These are phyloP conservation scores for Calonectria honghensis DNA, from an alignment of 2,329 filamentous ascomycete species.

Conservation along the genomic window DNA sequence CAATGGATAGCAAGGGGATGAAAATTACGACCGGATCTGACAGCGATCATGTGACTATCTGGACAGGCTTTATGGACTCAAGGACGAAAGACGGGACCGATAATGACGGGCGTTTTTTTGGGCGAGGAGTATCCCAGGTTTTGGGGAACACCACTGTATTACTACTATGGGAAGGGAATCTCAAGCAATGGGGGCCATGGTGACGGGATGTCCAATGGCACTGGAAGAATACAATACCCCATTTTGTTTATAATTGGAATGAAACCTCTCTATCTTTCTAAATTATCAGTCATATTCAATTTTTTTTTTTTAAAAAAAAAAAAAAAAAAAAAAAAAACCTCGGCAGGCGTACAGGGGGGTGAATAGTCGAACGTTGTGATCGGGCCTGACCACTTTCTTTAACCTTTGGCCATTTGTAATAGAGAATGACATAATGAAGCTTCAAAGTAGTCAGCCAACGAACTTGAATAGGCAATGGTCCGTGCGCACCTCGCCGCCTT, in stretches of 20 bases:
- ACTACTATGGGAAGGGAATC: conserved; percentile 42
- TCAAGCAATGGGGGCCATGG: conserved; percentile 36
- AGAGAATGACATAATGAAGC: neutral
- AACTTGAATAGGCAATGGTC: conserved; percentile 20
- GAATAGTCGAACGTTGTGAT: neutral
- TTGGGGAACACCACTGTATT: conserved; percentile 41
- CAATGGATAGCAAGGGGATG: conserved; percentile 6
- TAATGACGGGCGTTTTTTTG: conserved; percentile 42
- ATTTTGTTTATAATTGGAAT: conserved; percentile 44
- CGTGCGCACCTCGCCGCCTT: conserved; percentile 44
- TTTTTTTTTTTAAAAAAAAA: too few relatives aligned
- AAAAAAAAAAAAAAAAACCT: too few relatives aligned
- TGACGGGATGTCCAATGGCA: conserved; percentile 40
- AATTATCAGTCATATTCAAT: neutral
- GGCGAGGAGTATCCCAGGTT: conserved; percentile 18
- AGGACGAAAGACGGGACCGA: conserved; percentile 29
- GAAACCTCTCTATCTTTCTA: conserved; percentile 41
- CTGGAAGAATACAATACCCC: conserved; percentile 46
- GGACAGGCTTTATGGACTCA: conserved; percentile 36
- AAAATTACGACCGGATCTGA: conserved; percentile 19
- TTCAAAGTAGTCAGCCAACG: neutral
- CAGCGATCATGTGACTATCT: conserved; percentile 24
- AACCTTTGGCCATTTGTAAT: neutral
- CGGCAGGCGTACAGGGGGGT: neutral
- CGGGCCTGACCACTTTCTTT: neutral